Evolutionary conservation across 2,329 filamentous ascomycete species (phyloP).

Genomic region (Talaromyces funiculosus): DNA sequence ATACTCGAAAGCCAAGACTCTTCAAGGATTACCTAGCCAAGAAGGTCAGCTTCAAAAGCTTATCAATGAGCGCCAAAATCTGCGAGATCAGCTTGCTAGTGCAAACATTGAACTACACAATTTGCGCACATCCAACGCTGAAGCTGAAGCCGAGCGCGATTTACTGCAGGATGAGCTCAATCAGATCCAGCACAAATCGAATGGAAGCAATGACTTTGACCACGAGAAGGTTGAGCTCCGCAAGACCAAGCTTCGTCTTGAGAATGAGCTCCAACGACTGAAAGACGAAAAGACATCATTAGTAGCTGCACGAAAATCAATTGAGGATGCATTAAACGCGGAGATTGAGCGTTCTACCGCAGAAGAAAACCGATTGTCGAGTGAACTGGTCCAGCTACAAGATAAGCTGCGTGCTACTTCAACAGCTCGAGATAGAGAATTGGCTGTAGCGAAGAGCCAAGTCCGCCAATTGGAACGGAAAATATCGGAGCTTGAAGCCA

Average conservation of each 20-base stretch:
- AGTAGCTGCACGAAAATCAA: conserved; percentile 50
- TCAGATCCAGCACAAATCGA: conserved; percentile 50
- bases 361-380: conserved; percentile 58
- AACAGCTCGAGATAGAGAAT: conserved; percentile 44
- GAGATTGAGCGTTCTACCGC: conserved; percentile 61
- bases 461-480: conserved; percentile 60
- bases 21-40: conserved; percentile 54
- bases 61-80: conserved; percentile 55
- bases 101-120: conserved; percentile 57
- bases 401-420: conserved; percentile 43
- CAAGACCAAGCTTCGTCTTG: conserved; percentile 61
- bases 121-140: conserved; percentile 52
- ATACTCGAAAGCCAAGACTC: conserved; percentile 53
- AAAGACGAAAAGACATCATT: conserved; percentile 59
- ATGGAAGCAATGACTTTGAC: conserved; percentile 57
- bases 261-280: conserved; percentile 60
- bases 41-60: conserved; percentile 54
- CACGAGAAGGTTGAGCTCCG: conserved; percentile 65
- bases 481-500: conserved; percentile 44
- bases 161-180: conserved; percentile 59
- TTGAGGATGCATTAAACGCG: conserved; percentile 60
- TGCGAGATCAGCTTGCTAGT: conserved; percentile 59
- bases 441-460: conserved; percentile 52
- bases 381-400: conserved; percentile 47
- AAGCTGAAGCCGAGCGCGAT: conserved; percentile 60